Evolutionary conservation across 257 asterid species (phyloP), one percentile per base, ranked within the genome.

Genomic region (Ilex asprella): DNA sequence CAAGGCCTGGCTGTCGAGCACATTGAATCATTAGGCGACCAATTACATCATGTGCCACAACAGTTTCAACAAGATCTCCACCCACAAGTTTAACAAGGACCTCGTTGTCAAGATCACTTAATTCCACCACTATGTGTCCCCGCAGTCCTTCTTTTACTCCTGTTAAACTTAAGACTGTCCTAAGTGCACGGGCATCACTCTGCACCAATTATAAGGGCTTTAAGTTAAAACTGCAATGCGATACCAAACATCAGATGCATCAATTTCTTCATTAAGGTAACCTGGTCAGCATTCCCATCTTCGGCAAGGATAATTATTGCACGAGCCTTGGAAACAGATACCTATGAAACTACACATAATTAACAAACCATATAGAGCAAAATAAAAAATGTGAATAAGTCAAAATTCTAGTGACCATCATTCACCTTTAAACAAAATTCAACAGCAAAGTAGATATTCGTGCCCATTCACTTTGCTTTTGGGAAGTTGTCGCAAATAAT

Each of bases 1-100:
- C 97, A 64, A 89, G 95, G 61, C 97, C 97, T 59, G 97, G 97
- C 67, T 89, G 97, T 30, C 95, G 84, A 72, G 97, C 97, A 79
- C 97, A 89, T 65, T 89, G 97, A 65, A 89, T 89, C 97, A 89
- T 89, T 74, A 89, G 76, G 66, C 97, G 80, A 66, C 97, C 97
- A 67, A 86, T 89, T 58, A 86, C 97, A 68, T 89, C 97, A 78
- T 89, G 97, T 1, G 97, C 97, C 51, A 89, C 97, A 65, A 89
- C 95, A 62, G 97, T 89, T 83, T 89, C 91, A 71, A 89, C 95
- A 78, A 89, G 94, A 73, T 84, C 82, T 55, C 94, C 95, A 7
- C 97, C 97, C 31, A 89, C 97, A 57, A 89, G 95, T 70, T 86
- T 89, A 56, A 89, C 97, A 55, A 89, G 84, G 75, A 89, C 89